Percentiles rank a stretch among this genome's conserved stretches.
Conservation (phyloP, 768 basidiomycete species). For the Kockovaella imperatae region DNA sequence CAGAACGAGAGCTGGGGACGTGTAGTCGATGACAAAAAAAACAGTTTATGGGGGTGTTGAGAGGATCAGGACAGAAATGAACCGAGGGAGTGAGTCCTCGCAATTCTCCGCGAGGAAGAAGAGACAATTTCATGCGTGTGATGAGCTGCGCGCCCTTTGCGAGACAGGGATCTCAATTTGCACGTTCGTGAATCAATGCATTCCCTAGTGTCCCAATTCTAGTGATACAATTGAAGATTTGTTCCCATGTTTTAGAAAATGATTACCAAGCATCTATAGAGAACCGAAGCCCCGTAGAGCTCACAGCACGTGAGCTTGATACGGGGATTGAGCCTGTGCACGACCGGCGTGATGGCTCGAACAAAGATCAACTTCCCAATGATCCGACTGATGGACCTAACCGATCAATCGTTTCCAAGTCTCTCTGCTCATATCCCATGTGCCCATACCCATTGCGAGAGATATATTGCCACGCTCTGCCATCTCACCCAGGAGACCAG, state of each 20-base stretch:
- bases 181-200: too few species aligned
- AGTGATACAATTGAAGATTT: not conserved
- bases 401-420: constrained; percentile 32
- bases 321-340: not conserved
- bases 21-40: too few species aligned
- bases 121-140: too few species aligned
- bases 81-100: too few species aligned
- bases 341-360: not conserved
- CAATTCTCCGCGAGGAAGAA: too few species aligned
- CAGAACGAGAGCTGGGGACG: too few species aligned
- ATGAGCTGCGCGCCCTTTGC: too few species aligned
- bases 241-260: not conserved
- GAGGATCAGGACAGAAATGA: too few species aligned
- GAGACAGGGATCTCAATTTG: too few species aligned
- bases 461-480: constrained; percentile 24
- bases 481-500: constrained; percentile 30
- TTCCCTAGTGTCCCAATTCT: too few species aligned
- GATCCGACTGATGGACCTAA: too few species aligned
- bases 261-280: not conserved
- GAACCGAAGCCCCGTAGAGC: not conserved
- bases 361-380: not conserved
- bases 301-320: not conserved
- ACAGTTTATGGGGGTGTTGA: too few species aligned
- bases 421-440: constrained; percentile 19
- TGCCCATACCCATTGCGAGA: constrained; percentile 12